phyloP scores from a whole-genome alignment of 106 monocot genomes.

The Apostasia shenzhenica region DNA sequence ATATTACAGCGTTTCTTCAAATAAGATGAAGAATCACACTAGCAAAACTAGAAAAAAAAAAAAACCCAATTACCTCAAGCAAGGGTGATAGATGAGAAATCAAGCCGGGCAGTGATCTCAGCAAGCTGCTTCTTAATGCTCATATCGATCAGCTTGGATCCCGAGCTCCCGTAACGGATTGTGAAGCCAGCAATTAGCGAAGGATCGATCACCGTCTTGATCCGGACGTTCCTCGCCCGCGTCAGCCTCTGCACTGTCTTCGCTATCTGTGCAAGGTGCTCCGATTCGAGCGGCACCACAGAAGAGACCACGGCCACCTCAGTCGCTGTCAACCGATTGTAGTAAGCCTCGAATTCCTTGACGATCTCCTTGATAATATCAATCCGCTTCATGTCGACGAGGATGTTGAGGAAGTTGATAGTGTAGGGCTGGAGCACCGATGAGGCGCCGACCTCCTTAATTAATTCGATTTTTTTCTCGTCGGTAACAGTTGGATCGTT shows the following conservation, averaged over 20 bases:
- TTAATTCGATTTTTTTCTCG: constrained; percentile 47
- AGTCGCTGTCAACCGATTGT: constrained; percentile 67
- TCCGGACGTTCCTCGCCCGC: constrained; percentile 58
- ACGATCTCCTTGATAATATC: constrained; percentile 54
- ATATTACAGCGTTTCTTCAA: too few relatives aligned
- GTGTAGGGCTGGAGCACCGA: constrained; percentile 48
- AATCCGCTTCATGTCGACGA: constrained; percentile 55
- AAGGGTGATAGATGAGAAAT: constrained; percentile 45
- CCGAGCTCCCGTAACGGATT: constrained; percentile 55
- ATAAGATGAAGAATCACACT: too few relatives aligned
- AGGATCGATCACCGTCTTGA: constrained; percentile 63
- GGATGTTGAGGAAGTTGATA: constrained; percentile 66
- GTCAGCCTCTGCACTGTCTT: constrained; percentile 60
- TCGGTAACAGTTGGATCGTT: constrained; percentile 46
- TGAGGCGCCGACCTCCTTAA: constrained; percentile 42
- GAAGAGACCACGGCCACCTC: constrained; percentile 72
- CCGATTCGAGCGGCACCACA: constrained; percentile 58
- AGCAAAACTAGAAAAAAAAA: not conserved
- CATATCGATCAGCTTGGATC: constrained; percentile 76
- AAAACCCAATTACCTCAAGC: constrained; percentile 15
- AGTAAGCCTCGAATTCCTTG: constrained; percentile 58
- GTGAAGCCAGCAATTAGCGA: constrained; percentile 86
- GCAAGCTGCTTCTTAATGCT: constrained; percentile 86
- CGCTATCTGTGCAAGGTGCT: constrained; percentile 71
- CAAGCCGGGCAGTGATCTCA: constrained; percentile 71